A percentile compares a stretch with the other conserved stretches of the same genome.
phyloP scores from a whole-genome alignment of 768 basidiomycete species.

The Rhodotorula taiwanensis region DNA sequence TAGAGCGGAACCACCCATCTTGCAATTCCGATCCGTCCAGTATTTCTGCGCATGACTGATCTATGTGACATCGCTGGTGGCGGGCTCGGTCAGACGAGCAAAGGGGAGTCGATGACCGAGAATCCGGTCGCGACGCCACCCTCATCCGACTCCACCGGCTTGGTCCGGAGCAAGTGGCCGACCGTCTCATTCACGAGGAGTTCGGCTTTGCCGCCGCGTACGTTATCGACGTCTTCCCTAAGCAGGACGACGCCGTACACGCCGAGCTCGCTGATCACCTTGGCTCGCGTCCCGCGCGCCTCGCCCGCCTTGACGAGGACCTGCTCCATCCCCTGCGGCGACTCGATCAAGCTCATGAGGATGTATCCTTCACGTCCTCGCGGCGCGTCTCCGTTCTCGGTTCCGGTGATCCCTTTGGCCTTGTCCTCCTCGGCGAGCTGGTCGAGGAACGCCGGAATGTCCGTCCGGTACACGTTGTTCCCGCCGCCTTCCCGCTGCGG shows the following conservation, averaged over 20 bases:
- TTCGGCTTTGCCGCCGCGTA: slow-evolving; percentile 17
- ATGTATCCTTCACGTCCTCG: slow-evolving; percentile 78
- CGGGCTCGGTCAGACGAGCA: slow-evolving; percentile 17
- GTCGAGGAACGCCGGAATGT: slow-evolving; percentile 71
- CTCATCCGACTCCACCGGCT: slow-evolving; percentile 83
- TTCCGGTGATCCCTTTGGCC: no score
- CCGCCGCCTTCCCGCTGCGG: slow-evolving; percentile 98
- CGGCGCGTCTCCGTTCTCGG: slow-evolving; percentile 34
- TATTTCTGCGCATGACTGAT: no score
- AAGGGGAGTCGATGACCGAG: slow-evolving; percentile 57
- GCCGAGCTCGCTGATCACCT: slow-evolving; percentile 82
- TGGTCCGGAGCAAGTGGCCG: slow-evolving; percentile 82
- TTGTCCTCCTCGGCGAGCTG: slow-evolving; percentile 49
- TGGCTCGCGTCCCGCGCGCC: slow-evolving; percentile 53
- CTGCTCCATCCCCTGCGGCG: slow-evolving; percentile 62
- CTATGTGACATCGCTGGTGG: no score
- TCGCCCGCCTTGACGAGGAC: slow-evolving; percentile 71
- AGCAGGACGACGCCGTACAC: slow-evolving; percentile 87
- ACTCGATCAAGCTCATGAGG: slow-evolving; percentile 84
- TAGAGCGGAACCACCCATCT: neutral
- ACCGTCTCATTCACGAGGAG: slow-evolving; percentile 57
- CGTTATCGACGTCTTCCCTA: slow-evolving; percentile 45
- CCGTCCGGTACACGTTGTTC: slow-evolving; percentile 83
- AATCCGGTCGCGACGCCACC: slow-evolving; percentile 82
- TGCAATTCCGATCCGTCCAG: neutral